Evolutionary conservation across 192 early-diverging fungal genomes (phyloP), one percentile per base, ranked within the genome.

Genomic region (Podila epigama): DNA sequence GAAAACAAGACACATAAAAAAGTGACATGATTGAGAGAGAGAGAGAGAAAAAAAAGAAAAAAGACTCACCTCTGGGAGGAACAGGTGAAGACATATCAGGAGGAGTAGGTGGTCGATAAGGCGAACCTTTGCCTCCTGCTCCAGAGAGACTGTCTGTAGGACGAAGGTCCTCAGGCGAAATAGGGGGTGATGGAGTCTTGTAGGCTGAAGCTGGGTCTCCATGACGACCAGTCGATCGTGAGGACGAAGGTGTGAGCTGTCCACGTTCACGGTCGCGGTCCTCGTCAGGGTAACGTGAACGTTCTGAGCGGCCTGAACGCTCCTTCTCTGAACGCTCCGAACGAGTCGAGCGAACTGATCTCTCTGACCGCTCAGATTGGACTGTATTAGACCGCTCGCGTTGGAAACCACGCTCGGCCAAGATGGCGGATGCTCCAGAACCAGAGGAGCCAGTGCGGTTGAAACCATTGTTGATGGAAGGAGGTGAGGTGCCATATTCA

Each of bases 351-450:
- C 28, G 32, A 9, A 51, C 65, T 7, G 66, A 61, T 32, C 55
- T 33, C 58, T 69, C 67, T 1, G 67, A 69, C 4, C 73, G 63
- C 32, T 77, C 73, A 1, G 73, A 77, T 4, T 68, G 44, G 9
- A 68, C 73, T 11, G 73, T 77, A 40, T 77, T 77, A 40, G 73
- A 77, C 55, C 73, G 40, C 51, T 77, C 73, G 0, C 73, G 65
- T 37, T 77, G 73, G 27, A 28, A 44, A 5, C 37, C 28, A 34
- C 61, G 34, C n/a, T 77, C 73, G 11, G 73, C 36, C 32, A 67
- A 29, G 7, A 60, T 52, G 15, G 64, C 66, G 7, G 73, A 77
- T 1, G 73, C 73, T 29, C 60, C 20, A 10, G 73, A 77, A 34
- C 73, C 66, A 15, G 73, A 77, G 20, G 73, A 77, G 13, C 58